Conservation (phyloP, 805 yeast species). For the Candida krabiensis region DNA sequence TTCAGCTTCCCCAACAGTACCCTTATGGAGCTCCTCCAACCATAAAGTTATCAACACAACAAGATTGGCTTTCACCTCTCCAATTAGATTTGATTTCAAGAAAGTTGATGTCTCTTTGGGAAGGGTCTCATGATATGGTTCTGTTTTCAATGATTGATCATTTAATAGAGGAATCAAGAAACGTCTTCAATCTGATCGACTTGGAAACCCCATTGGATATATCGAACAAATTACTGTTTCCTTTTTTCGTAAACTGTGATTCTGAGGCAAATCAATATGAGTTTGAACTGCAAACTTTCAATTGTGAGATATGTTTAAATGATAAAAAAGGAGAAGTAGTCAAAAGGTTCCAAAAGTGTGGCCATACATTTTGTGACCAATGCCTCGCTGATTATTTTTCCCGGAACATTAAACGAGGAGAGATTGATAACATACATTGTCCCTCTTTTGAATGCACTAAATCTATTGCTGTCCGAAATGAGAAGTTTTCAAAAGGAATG, state of each 20-base stretch:
- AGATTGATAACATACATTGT: conserved; percentile 53
- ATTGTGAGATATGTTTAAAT: conserved; percentile 59
- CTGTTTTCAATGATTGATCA: conserved; percentile 45
- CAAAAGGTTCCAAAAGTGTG: conserved; percentile 41
- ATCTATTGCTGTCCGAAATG: conserved; percentile 11
- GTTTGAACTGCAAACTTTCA: conserved; percentile 39
- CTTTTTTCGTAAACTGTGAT: conserved; percentile 23
- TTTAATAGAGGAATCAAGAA: conserved; percentile 27
- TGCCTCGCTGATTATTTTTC: conserved; percentile 46
- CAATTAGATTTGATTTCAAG: conserved; percentile 16
- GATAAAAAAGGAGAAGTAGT: conserved; percentile 46
- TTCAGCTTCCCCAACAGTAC: conserved; percentile 35
- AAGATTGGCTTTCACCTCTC: conserved; percentile 32
- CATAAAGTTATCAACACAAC: conserved; percentile 23
- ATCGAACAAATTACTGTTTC: conserved; percentile 6
- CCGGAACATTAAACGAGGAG: conserved; percentile 45
- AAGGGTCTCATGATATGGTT: conserved; percentile 36
- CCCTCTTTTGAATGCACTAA: conserved; percentile 54
- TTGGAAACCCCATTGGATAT: conserved; percentile 3
- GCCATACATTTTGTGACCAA: conserved; percentile 47
- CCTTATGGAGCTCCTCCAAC: conserved; percentile 35
- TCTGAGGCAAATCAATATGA: conserved; percentile 21
- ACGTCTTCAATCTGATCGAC: conserved; percentile 16
- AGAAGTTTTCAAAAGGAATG: conserved; percentile 17
- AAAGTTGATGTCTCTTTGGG: conserved; percentile 35